phyloP scores from a whole-genome alignment of 176 grass and related monocot genomes.

The Oryza meridionalis region DNA sequence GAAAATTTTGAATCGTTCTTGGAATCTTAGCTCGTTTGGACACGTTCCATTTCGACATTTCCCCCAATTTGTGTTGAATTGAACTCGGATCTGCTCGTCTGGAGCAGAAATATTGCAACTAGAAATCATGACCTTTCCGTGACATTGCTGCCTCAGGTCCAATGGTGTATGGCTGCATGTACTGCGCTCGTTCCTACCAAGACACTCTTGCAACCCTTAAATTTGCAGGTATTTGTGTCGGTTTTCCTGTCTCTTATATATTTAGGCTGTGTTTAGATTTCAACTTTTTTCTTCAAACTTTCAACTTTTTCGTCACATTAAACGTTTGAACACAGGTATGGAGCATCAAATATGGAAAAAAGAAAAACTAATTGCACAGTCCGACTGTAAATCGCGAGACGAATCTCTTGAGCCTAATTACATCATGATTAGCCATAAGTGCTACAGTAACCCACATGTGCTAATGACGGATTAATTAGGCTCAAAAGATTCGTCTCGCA shows the following conservation, averaged over 20 bases:
- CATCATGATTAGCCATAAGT: too few species aligned
- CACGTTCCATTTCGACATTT: neutral
- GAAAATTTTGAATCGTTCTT: constrained; percentile 3
- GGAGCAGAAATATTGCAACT: neutral
- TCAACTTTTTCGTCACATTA: too few species aligned
- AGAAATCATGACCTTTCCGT: neutral
- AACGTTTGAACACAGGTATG: too few species aligned
- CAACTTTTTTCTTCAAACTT: too few species aligned
- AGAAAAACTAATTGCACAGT: too few species aligned
- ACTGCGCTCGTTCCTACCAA: constrained; percentile 75
- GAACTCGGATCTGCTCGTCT: neutral
- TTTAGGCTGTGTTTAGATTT: too few species aligned
- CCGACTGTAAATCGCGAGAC: too few species aligned
- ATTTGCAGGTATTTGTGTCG: constrained; percentile 63
- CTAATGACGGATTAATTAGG: too few species aligned
- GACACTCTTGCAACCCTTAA: constrained; percentile 76
- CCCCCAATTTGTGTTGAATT: neutral
- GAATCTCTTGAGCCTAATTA: too few species aligned
- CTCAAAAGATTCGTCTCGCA: too few species aligned
- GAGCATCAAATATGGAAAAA: too few species aligned
- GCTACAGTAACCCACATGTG: too few species aligned
- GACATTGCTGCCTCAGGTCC: constrained; percentile 53
- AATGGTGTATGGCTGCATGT: constrained; percentile 96
- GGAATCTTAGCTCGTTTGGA: neutral
- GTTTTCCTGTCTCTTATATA: neutral